Evolutionary conservation across 169 alveolate genomes (phyloP).

Genomic region (Besnoitia besnoiti): DNA sequence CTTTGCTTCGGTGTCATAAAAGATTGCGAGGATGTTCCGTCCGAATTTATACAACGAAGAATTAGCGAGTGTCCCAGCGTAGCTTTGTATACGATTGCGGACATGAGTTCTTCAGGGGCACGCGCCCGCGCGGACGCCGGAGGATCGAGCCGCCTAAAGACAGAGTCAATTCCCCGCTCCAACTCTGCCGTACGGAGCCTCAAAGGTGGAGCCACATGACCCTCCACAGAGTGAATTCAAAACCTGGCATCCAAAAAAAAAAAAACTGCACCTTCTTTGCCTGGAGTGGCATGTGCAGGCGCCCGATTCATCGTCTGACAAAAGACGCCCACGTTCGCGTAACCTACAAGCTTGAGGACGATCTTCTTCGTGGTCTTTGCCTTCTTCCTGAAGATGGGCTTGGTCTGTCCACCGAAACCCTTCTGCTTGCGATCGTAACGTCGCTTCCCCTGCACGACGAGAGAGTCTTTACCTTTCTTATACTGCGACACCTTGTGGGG

Average conservation of each 20-base stretch:
- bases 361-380: constrained; percentile 99
- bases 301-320: not conserved
- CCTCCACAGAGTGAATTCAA: too few relatives aligned
- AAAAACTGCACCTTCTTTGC: not conserved
- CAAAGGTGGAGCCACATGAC: constrained; percentile 8
- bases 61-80: too few relatives aligned
- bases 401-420: constrained; percentile 99
- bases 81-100: too few relatives aligned
- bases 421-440: constrained; percentile 99
- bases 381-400: constrained; percentile 98
- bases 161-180: too few relatives aligned
- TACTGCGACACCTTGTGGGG: constrained; percentile 95
- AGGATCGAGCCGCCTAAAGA: too few relatives aligned
- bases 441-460: constrained; percentile 96
- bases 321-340: not conserved
- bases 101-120: too few relatives aligned
- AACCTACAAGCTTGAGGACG: constrained; percentile 90
- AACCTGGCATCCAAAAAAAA: not conserved
- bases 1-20: too few relatives aligned
- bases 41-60: too few relatives aligned
- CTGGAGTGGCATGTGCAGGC: too few relatives aligned
- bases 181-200: too few relatives aligned
- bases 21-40: too few relatives aligned
- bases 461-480: constrained; percentile 94
- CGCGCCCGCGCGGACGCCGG: too few relatives aligned